These are phyloP conservation scores for Cutaneotrichosporon sp. DNA, from an alignment of 1,284 basidiomycete genomes.

Conservation along the genomic window DNA sequence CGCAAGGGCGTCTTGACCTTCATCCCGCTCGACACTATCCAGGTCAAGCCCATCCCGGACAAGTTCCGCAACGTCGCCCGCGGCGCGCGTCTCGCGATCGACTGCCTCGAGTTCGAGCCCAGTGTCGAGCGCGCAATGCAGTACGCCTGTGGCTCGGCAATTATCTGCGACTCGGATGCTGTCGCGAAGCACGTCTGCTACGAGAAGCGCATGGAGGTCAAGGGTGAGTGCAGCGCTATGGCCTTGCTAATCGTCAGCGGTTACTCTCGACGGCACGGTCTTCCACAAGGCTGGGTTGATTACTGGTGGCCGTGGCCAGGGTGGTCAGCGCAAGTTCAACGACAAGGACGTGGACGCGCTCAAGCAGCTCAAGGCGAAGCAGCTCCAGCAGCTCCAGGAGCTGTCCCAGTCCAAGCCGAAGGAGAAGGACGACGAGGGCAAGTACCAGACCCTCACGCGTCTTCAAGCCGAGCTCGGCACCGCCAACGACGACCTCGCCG, in stretches of 20 bases:
- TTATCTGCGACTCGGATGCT: conserved; percentile 94
- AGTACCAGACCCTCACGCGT: conserved; percentile 73
- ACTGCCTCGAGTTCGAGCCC: conserved; percentile 87
- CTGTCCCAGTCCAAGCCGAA: conserved; percentile 78
- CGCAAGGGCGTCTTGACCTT: conserved; percentile 95
- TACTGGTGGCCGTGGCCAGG: conserved; percentile 85
- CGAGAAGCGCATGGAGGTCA: conserved; percentile 92
- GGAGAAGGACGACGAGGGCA: conserved; percentile 75
- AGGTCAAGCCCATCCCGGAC: conserved; percentile 90
- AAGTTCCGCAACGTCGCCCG: conserved; percentile 89
- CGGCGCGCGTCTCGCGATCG: conserved; percentile 89
- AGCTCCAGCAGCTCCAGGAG: conserved; percentile 77
- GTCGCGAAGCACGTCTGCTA: conserved; percentile 88
- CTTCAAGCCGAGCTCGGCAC: conserved; percentile 73
- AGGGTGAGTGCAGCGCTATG: conserved; percentile 62
- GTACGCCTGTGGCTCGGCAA: conserved; percentile 89
- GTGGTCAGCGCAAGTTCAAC: conserved; percentile 79
- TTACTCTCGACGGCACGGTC: conserved; percentile 93
- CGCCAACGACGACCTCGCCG: conserved; percentile 75
- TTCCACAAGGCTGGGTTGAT: conserved; percentile 98
- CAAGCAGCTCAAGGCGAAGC: conserved; percentile 69
- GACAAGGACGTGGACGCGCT: conserved; percentile 88
- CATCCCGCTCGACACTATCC: conserved; percentile 94
- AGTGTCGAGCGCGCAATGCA: conserved; percentile 91
- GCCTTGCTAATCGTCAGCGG: conserved; percentile 61